Conservation (phyloP, 805 yeast genomes). For the Myxozyma geophila region DNA sequence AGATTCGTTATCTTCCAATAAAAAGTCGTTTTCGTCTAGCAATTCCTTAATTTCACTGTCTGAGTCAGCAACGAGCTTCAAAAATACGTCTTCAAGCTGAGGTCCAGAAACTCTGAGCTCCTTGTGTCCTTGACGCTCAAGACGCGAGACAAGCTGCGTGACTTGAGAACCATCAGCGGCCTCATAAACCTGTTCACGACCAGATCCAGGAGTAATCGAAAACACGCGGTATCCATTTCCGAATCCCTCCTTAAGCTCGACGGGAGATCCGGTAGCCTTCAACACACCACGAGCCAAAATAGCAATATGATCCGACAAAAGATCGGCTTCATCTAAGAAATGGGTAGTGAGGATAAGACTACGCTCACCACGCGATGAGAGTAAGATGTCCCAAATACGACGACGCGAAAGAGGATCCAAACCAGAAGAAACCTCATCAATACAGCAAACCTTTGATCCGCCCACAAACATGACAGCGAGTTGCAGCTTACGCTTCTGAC, state of each 20-base stretch:
- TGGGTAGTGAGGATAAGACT: slow-evolving; percentile 46
- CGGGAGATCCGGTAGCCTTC: slow-evolving; percentile 44
- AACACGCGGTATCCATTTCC: slow-evolving; percentile 45
- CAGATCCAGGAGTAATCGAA: slow-evolving; percentile 40
- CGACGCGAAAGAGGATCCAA: slow-evolving; percentile 47
- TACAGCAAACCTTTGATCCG: slow-evolving; percentile 45
- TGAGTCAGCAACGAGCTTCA: slow-evolving; percentile 42
- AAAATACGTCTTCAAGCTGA: slow-evolving; percentile 45
- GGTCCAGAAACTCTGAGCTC: slow-evolving; percentile 45
- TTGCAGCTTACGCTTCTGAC: slow-evolving; percentile 47
- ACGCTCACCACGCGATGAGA: slow-evolving; percentile 41
- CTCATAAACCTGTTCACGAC: slow-evolving; percentile 39
- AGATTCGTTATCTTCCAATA: slow-evolving; percentile 25
- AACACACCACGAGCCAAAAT: slow-evolving; percentile 45
- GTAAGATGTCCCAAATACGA: slow-evolving; percentile 46
- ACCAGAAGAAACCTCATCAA: slow-evolving; percentile 49
- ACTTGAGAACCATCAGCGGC: slow-evolving; percentile 39
- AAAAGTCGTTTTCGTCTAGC: slow-evolving; percentile 29
- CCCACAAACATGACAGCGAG: slow-evolving; percentile 47
- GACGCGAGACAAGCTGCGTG: slow-evolving; percentile 35
- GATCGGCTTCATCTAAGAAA: slow-evolving; percentile 47
- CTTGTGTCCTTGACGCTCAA: slow-evolving; percentile 37
- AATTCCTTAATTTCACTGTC: slow-evolving; percentile 32
- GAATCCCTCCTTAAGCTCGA: slow-evolving; percentile 43
- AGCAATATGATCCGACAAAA: slow-evolving; percentile 45